Percentiles rank a stretch among this genome's conserved stretches.
phyloP scores from a whole-genome alignment of 2,329 filamentous ascomycete species.

The Thielaviopsis musarum region DNA sequence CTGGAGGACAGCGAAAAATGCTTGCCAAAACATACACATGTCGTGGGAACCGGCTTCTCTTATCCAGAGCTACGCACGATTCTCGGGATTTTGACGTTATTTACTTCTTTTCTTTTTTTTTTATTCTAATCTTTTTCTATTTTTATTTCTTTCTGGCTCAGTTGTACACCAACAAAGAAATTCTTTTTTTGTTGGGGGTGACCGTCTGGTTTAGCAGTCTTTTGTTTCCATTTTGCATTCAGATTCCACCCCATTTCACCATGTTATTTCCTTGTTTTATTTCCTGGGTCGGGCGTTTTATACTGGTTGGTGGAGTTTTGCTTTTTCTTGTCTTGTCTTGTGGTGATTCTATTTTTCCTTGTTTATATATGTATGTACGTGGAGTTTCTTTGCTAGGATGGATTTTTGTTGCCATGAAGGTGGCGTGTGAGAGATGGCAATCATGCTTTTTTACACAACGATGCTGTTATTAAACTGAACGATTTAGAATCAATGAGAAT shows the following conservation, averaged over 20 bases:
- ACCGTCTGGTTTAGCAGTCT: too few species aligned
- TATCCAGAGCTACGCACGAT: too few species aligned
- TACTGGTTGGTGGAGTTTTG: neutral
- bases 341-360: neutral
- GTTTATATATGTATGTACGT: neutral
- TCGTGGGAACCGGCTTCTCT: too few species aligned
- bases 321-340: neutral
- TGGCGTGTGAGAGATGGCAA: neutral
- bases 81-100: too few species aligned
- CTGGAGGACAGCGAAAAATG: neutral
- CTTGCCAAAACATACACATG: neutral
- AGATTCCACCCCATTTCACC: neutral
- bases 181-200: too few species aligned
- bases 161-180: too few species aligned
- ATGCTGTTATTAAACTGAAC: neutral
- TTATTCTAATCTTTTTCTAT: neutral
- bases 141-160: neutral
- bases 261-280: neutral
- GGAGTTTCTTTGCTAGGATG: neutral
- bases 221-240: constrained; percentile 3
- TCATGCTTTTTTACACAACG: neutral
- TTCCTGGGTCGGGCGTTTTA: neutral
- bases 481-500: neutral
- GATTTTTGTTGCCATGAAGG: neutral
- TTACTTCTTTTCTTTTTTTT: neutral